phyloP scores from a whole-genome alignment of 2,329 filamentous ascomycete species.

The Aspergillus calidoustus region DNA sequence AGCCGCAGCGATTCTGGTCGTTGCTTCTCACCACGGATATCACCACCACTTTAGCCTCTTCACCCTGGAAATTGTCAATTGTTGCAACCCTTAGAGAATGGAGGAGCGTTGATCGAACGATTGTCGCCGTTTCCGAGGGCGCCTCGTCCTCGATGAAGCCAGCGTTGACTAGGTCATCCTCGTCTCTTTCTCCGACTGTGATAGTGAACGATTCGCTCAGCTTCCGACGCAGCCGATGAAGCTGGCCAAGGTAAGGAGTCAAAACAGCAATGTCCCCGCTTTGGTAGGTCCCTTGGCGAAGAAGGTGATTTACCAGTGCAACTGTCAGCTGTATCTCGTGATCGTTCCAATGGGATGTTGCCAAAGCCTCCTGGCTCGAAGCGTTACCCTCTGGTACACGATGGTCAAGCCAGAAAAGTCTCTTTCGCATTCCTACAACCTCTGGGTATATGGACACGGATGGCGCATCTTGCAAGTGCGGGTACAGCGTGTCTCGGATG shows the following conservation, averaged over 20 bases:
- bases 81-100: conserved; percentile 64
- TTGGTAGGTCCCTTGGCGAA: conserved; percentile 66
- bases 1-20: conserved; percentile 60
- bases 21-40: conserved; percentile 76
- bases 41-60: conserved; percentile 73
- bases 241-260: conserved; percentile 63
- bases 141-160: conserved; percentile 40
- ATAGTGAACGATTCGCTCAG: conserved; percentile 60
- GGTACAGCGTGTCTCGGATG: conserved; percentile 63
- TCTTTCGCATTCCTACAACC: conserved; percentile 53
- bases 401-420: conserved; percentile 60
- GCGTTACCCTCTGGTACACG: conserved; percentile 42
- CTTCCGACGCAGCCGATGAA: conserved; percentile 50
- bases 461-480: conserved; percentile 56
- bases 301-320: conserved; percentile 67
- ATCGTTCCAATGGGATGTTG: conserved; percentile 53
- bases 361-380: conserved; percentile 29
- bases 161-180: conserved; percentile 55
- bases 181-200: conserved; percentile 66
- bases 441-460: conserved; percentile 43
- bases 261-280: conserved; percentile 70
- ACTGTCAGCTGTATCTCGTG: conserved; percentile 67
- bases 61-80: conserved; percentile 77
- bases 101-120: conserved; percentile 50
- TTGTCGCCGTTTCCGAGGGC: not conserved